Base-by-base conservation (phyloP, 345 rosid genomes). In the Populus deltoides region DNA sequence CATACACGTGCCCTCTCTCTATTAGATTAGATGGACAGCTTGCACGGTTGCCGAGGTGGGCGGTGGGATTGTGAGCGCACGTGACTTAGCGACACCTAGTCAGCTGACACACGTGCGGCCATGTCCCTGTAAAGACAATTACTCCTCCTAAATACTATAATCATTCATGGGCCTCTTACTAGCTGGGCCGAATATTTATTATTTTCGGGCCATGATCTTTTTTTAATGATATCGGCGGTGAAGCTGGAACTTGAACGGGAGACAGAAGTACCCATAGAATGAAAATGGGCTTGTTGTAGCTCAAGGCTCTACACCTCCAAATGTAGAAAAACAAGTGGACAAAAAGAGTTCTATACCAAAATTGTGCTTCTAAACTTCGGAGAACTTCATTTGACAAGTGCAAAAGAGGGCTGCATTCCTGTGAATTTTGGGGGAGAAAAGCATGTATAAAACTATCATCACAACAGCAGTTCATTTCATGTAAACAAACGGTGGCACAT, bases 41-140 rank as follows among this genome's bases (percentile, higher is more conserved):
- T 16, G 73, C 73, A 45, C 73, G 73, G 20, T 47, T 43, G 8
- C 47, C 61, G 73, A 27, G 38, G 73, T 7, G 67, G 68, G 49
- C 68, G 17, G 76, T 24, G 51, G 11, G 31, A 22, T 73, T 57
- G 53, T n/a, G 68, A 35, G 31, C 7, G n/a, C 76, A 59, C 49
- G 76, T 38, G 76, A 59, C 8, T 38, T 3, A 3, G 20, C 3
- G 9, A 57, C 33, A 38, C 10, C 2, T 12, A 2, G 1, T 36
- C 22, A 15, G 29, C 7, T 57, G n/a, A 16, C 13, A 24, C n/a
- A 24, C n/a, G 67, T 36, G 36, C 13, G 49, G 13, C 2, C 3
- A 0, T 18, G 57, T 17, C 22, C 57, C 57, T 0, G 7, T 8
- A 53, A 2, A 20, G 18, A 53, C 59, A 53, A 53, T 45, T 15